Evolutionary conservation across 2,329 filamentous ascomycete genomes (phyloP), one percentile per base, ranked within the genome.

Genomic region (Shiraia sp.): DNA sequence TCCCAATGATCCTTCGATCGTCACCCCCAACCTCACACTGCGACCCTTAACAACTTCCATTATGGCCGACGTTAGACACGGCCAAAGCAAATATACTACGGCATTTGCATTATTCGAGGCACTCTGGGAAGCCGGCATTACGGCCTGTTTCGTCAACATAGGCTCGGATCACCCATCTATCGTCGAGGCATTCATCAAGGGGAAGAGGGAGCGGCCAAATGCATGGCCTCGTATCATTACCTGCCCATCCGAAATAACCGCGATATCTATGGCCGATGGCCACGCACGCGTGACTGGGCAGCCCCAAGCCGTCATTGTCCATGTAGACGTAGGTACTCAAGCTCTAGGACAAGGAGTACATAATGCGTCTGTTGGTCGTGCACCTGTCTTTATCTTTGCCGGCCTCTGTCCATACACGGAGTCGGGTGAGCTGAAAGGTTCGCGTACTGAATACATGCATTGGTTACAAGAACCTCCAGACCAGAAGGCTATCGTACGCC

Each of bases 291-390:
- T 87, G 13, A 87, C 82, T 9, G 80, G 79, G 30, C 79, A 85
- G 51, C 84, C 86, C 0, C 86, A 90, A 67, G 84, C 80, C 38
- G 86, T 90, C 14, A 82, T 90, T 43, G 79, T 90, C 4, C 86
- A 90, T 55, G 86, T 90, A 32, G 86, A 90, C 55, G 48, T 51
- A 13, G 86, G 87, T 14, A 90, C 86, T 0, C 85, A 89, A 63
- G 86, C 82, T 4, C 75, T 90, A 0, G 86, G 79, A 14, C 83
- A 83, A 3, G 86, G 85, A 1, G 79, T 90, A 0, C 86, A 90
- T 69, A 90, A 51, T 30, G 45, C 48, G 10, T 40, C 31, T 13
- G 31, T 48, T 13, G 48, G 34, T 15, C 38, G 43, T 12, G 37
- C 25, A 22, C 68, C 68, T 0, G 66, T 69, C 9, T 46, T 71